A percentile compares a stretch with the other conserved stretches of the same genome.
These are phyloP conservation scores for Cercospora nicotianae DNA, from an alignment of 2,329 filamentous ascomycete species.

Conservation along the genomic window DNA sequence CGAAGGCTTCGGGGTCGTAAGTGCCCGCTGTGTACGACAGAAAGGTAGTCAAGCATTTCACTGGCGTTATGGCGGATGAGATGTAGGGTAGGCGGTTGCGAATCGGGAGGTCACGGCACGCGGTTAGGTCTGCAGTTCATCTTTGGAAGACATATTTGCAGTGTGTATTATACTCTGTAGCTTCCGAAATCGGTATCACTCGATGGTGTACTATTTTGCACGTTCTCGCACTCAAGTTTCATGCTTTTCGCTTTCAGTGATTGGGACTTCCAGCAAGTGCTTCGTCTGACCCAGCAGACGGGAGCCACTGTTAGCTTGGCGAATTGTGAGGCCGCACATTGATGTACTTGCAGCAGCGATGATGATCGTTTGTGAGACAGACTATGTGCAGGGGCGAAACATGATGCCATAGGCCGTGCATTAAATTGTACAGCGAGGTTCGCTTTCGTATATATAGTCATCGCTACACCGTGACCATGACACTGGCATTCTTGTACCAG, in stretches of 20 bases:
- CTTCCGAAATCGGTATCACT: background rate
- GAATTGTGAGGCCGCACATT: background rate
- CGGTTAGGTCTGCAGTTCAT: background rate
- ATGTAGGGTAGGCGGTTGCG: background rate
- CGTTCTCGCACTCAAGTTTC: background rate
- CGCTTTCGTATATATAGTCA: background rate
- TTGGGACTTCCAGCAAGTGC: background rate
- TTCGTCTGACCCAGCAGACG: background rate
- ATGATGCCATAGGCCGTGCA: background rate
- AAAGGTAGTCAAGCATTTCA: background rate
- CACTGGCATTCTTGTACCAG: constrained; percentile 95
- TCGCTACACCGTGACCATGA: constrained; percentile 78
- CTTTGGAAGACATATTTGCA: background rate
- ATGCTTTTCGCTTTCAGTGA: background rate
- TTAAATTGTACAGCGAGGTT: background rate
- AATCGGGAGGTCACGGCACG: background rate
- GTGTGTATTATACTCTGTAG: background rate
- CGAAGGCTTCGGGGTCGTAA: constrained; percentile 19
- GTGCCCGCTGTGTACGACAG: background rate
- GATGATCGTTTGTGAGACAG: background rate
- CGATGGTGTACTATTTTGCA: background rate
- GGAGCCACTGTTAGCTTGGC: background rate
- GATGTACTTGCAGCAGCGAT: background rate
- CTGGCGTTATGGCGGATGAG: background rate
- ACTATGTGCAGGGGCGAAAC: background rate